Evolutionary conservation across 331 rosid genomes (phyloP), one percentile per base, ranked within the genome.

Genomic region (Acacia pycnantha): DNA sequence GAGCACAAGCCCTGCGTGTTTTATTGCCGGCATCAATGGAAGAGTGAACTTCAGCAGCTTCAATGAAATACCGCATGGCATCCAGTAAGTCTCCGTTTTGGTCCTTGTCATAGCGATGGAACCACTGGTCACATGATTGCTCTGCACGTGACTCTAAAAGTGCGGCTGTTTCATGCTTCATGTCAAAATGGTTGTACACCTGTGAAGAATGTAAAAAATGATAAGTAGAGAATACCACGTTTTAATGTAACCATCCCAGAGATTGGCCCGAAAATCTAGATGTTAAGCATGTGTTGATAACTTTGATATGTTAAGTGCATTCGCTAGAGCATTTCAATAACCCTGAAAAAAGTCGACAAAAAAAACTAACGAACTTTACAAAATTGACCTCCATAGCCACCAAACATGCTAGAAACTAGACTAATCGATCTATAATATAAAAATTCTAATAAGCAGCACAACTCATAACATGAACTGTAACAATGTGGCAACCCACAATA

Each of bases 11-110:
- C 59, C 76, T 76, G 8, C 97, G 92, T 56, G 99, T 92, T 89
- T 93, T 95, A 85, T 93, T 95, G 85, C 99, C 99, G 82, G 99
- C 98, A 84, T 95, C 99, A 18, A 95, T 91, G 73, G 98, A 93
- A 70, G 97, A 92, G 87, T 92, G 90, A 83, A 93, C 99, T 87
- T 90, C 97, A 74, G 98, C 99, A 83, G 99, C 99, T 90, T 95
- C 97, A 86, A 95, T 92, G 91, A 74, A 95, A 85, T 88, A 90
- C 78, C 95, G 94, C 98, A 95, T 95, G 48, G 99, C 85, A 81
- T 93, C 97, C 82, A 95, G 78, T 14, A 93, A 90, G 85, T 95
- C 98, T 83, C 94, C 99, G 82, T 93, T 93, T 82, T 92, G 98
- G 82, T 93, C 97, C 81, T 79, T 87, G 90, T 95, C 89, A 67